These are phyloP conservation scores for Platanus orientalis DNA, from an alignment of 164 flowering plant species.

Conservation along the genomic window DNA sequence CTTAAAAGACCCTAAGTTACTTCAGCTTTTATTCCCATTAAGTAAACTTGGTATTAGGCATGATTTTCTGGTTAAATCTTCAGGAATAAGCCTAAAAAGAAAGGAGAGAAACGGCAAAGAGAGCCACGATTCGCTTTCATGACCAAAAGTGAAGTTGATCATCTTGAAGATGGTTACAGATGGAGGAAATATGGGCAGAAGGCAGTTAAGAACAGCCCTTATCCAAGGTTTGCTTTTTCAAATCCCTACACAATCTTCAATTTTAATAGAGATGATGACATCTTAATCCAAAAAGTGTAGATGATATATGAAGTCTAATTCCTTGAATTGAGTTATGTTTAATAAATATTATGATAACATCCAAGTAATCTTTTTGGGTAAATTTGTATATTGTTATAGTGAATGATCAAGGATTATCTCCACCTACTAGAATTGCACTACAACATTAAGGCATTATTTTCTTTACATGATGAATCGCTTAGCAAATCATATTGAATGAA, in stretches of 20 bases:
- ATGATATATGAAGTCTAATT: too few species aligned
- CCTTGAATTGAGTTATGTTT: too few species aligned
- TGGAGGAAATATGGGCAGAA: conserved; percentile 93
- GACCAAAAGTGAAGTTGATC: conserved; percentile 91
- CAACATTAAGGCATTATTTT: background rate
- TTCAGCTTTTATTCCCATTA: background rate
- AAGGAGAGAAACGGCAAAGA: conserved; percentile 55
- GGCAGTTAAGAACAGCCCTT: conserved; percentile 78
- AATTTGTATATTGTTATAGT: background rate
- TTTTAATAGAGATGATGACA: too few species aligned
- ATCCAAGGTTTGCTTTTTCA: conserved; percentile 48
- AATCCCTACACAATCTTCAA: background rate
- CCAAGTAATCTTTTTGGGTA: too few species aligned
- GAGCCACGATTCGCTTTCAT: conserved; percentile 75
- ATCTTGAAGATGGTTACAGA: conserved; percentile 86
- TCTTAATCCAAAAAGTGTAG: too few species aligned
- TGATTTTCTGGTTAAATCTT: background rate
- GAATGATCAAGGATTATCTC: background rate
- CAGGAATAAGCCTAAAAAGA: conserved; percentile 59
- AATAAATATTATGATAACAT: too few species aligned
- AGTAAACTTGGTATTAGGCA: background rate
- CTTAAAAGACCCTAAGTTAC: background rate
- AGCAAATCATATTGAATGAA: background rate
- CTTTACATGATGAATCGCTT: background rate
- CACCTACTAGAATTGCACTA: background rate